phyloP scores from a whole-genome alignment of 495 filamentous ascomycete species.

The Lepraria neglecta region DNA sequence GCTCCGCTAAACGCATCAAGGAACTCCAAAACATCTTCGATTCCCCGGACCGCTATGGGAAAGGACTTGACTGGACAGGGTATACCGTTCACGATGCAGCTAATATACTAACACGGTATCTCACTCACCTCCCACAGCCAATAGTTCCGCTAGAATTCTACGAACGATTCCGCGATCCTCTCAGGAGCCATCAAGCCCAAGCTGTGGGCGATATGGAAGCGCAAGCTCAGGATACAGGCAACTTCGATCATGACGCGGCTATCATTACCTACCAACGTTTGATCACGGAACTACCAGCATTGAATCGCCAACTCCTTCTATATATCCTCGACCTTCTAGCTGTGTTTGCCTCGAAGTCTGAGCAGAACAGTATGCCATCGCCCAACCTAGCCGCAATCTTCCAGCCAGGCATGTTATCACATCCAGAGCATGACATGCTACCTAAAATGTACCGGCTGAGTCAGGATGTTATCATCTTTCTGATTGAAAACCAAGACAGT shows the following conservation, averaged over 20 bases:
- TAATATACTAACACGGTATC: conserved; percentile 89
- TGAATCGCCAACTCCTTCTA: conserved; percentile 90
- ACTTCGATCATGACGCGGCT: conserved; percentile 68
- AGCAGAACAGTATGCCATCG: conserved; percentile 93
- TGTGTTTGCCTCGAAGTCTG: conserved; percentile 95
- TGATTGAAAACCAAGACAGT: conserved; percentile 93
- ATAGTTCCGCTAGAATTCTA: conserved; percentile 96
- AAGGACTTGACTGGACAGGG: conserved; percentile 92
- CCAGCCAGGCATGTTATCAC: conserved; percentile 90
- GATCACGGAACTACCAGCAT: conserved; percentile 84
- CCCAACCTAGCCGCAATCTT: conserved; percentile 96
- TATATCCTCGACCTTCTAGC: conserved; percentile 98
- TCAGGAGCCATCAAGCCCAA: conserved; percentile 69
- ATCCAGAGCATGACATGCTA: conserved; percentile 90
- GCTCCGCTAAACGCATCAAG: conserved; percentile 97
- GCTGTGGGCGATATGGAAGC: conserved; percentile 57
- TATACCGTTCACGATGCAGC: conserved; percentile 99
- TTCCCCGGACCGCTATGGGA: conserved; percentile 92
- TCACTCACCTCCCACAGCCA: conserved; percentile 89
- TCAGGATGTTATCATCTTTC: conserved; percentile 93
- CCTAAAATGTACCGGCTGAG: conserved; percentile 89
- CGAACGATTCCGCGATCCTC: conserved; percentile 77
- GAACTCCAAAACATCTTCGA: conserved; percentile 88
- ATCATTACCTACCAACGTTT: conserved; percentile 79
- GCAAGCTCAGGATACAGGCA: conserved; percentile 44